These are phyloP conservation scores for Hirsutella thompsonii DNA, from an alignment of 2,329 filamentous ascomycete species.

Conservation along the genomic window DNA sequence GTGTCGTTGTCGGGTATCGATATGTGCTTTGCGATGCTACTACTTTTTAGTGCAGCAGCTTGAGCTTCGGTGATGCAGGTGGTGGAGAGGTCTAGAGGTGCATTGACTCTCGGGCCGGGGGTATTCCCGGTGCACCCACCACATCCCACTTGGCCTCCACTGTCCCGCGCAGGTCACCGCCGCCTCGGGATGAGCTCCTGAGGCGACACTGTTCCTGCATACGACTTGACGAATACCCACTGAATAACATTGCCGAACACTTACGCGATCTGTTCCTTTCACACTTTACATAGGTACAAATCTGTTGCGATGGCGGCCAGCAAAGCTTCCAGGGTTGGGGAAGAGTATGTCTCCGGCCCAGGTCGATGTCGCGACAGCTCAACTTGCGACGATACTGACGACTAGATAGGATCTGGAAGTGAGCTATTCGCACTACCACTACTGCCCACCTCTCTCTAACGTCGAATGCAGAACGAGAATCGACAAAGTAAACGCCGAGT, in stretches of 20 bases:
- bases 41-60: constrained; percentile 1
- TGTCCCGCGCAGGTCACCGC: too few species aligned
- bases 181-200: too few species aligned
- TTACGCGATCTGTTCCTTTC: too few species aligned
- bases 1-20: too few species aligned
- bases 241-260: too few species aligned
- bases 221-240: too few species aligned
- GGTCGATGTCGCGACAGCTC: neutral
- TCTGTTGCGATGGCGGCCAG: constrained; percentile 46
- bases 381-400: constrained; percentile 12
- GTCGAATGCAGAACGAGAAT: constrained; percentile 60
- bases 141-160: neutral
- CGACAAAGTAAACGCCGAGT: constrained; percentile 95
- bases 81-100: too few species aligned
- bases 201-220: neutral
- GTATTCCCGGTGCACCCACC: constrained; percentile 14
- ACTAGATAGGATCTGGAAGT: constrained; percentile 76
- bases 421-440: constrained; percentile 27
- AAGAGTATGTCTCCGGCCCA: constrained; percentile 37
- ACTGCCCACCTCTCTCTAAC: constrained; percentile 10
- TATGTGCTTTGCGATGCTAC: neutral
- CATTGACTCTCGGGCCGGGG: constrained; percentile 20
- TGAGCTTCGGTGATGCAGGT: neutral
- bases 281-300: too few species aligned
- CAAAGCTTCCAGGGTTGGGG: constrained; percentile 48